Evolutionary conservation across 192 early-diverging fungal genomes (phyloP).

Genomic region (Backusella psychrophila): DNA sequence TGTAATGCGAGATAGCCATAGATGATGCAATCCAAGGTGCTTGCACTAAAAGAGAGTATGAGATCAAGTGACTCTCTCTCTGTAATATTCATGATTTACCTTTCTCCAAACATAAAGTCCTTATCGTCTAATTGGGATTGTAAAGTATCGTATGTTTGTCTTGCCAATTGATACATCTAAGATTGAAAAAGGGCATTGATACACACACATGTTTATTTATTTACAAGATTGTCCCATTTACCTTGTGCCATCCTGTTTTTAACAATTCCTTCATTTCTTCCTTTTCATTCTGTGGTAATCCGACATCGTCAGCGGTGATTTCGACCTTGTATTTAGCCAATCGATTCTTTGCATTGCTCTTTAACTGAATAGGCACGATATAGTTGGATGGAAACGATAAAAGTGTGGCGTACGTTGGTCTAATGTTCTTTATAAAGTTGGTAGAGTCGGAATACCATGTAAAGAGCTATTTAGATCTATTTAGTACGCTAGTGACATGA

Average conservation of each 20-base stretch:
- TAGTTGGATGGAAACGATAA: slow-evolving; percentile 70
- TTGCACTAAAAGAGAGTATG: slow-evolving; percentile 41
- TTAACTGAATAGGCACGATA: slow-evolving; percentile 69
- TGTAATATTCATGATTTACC: slow-evolving; percentile 34
- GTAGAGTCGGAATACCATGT: slow-evolving; percentile 81
- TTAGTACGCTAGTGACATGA: background rate
- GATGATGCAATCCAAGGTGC: slow-evolving; percentile 76
- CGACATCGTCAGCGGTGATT: slow-evolving; percentile 41
- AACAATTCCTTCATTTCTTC: slow-evolving; percentile 37
- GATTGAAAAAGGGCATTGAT: background rate
- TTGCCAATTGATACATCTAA: slow-evolving; percentile 69
- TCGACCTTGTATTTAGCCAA: slow-evolving; percentile 56
- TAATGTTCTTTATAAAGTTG: slow-evolving; percentile 74
- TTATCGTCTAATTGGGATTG: slow-evolving; percentile 71
- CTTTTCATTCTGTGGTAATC: slow-evolving; percentile 42
- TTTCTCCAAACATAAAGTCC: slow-evolving; percentile 80
- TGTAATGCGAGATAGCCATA: slow-evolving; percentile 85
- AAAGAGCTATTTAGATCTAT: slow-evolving; percentile 46
- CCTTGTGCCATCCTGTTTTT: slow-evolving; percentile 38
- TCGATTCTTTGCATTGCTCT: slow-evolving; percentile 63
- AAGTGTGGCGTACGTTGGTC: slow-evolving; percentile 68
- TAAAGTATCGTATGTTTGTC: slow-evolving; percentile 64
- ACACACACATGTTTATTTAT: background rate
- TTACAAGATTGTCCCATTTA: background rate
- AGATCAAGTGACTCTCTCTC: background rate